Base-by-base conservation (phyloP, 208 protist species). In the Acanthamoeba healyi region DNA sequence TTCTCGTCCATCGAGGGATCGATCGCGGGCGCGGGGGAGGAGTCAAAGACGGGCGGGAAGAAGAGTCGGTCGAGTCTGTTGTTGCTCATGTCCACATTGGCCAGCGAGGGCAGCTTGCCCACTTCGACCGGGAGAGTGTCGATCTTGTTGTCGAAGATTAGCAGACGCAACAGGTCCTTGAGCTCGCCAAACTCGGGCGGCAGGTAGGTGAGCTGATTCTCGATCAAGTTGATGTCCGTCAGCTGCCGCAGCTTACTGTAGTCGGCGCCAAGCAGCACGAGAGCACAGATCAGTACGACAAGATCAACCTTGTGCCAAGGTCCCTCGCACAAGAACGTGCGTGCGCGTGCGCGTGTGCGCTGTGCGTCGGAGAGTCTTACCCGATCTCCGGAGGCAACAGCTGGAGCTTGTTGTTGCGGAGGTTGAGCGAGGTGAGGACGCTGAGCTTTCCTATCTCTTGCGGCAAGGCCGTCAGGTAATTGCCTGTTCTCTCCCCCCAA, bases 171-270 rank as follows among this genome's bases (percentile, higher is more conserved):
- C 54, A 90, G 82, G 38, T 72, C 54, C 82, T 70, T 63, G n/a
- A 90, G 82, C 34, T 90, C 54, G 24, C 82, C 82, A 90, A 90
- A 70, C 82, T 90, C 82, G 34, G 82, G 82, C 34, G 82, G 82
- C 10, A 90, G 82, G n/a, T 44, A 63, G 19, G 49, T 63, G 34
- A 90, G 82, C 36, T 90, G 54, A 46, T 90, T 90, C 58, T 90
- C 82, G 38, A 90, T 70, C 54, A 90, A n/a, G 82, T 72, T 90
- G 54, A 90, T 72, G 54, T 90, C 82, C 29, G 82, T 90, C 54
- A 90, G 58, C 54, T 63, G 54, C 34, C 36, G 24, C 38, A 90
- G 38, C 19, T 90, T 90, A 17, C 82, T 90, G 34, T 12, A 58
- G 19, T 1, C 10, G 51, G 46, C 5, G 46, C 46, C 46, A 51